Conservation (phyloP, 2,329 filamentous ascomycete genomes). For the Trichothecium sympodiale region DNA sequence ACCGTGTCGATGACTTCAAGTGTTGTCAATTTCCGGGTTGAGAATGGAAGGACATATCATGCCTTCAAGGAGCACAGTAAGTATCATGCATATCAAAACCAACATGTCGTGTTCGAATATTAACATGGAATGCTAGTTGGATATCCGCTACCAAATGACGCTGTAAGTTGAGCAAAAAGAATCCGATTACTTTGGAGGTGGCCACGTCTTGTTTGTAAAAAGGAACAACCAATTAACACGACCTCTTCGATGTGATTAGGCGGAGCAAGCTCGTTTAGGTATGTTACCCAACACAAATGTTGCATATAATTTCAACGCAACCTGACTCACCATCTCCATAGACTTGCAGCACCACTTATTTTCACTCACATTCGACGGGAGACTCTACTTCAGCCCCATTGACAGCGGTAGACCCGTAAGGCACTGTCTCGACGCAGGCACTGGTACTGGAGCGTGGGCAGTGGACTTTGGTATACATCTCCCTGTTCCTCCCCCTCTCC, state of each 20-base stretch:
- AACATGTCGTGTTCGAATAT: background rate
- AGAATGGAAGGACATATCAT: slow-evolving; percentile 27
- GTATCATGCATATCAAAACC: slow-evolving; percentile 1
- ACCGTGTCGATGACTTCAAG: slow-evolving; percentile 22
- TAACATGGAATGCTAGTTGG: slow-evolving; percentile 7
- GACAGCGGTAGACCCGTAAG: slow-evolving; percentile 11
- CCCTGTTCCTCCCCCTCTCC: slow-evolving; percentile 14
- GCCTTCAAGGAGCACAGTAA: slow-evolving; percentile 18
- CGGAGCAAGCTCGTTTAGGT: slow-evolving; percentile 3
- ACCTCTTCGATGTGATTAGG: too few species aligned
- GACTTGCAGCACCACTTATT: slow-evolving; percentile 26
- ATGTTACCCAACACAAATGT: background rate
- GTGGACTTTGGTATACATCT: slow-evolving; percentile 15
- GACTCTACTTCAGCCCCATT: slow-evolving; percentile 16
- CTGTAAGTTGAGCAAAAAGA: slow-evolving; percentile 12
- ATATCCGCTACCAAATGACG: slow-evolving; percentile 19
- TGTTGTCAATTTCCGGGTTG: slow-evolving; percentile 22
- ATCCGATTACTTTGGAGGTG: background rate
- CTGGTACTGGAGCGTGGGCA: slow-evolving; percentile 20
- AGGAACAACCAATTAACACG: background rate
- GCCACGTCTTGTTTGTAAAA: background rate
- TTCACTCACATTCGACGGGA: slow-evolving; percentile 18
- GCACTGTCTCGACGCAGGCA: slow-evolving; percentile 19
- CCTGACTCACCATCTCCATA: background rate
- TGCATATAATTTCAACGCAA: background rate